Evolutionary conservation across 139 green algal genomes (phyloP).

Genomic region (Picocystis salinarum): DNA sequence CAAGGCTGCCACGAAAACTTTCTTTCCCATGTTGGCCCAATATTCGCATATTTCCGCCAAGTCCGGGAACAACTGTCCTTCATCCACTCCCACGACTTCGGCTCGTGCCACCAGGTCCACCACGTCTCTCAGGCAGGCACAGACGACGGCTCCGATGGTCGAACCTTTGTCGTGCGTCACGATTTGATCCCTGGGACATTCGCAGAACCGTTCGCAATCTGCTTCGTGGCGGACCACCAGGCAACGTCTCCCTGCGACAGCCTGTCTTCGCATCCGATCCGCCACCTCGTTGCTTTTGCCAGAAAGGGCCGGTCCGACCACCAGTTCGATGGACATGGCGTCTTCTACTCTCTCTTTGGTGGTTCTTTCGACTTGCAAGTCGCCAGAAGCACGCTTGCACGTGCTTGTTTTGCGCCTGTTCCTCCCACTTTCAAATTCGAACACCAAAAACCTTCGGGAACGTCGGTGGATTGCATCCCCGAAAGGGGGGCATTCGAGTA

Average conservation of each 20-base stretch:
- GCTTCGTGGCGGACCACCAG: slow-evolving; percentile 5
- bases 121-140: slow-evolving; percentile 4
- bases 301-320: slow-evolving; percentile 11
- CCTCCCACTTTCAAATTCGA: too few relatives aligned
- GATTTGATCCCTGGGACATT: too few relatives aligned
- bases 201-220: too few relatives aligned
- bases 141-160: background rate
- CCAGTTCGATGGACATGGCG: slow-evolving; percentile 1
- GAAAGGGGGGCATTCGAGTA: too few relatives aligned
- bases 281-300: slow-evolving; percentile 14
- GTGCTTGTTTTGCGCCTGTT: too few relatives aligned
- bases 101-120: slow-evolving; percentile 8
- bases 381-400: too few relatives aligned
- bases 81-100: slow-evolving; percentile 16
- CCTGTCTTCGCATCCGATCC: slow-evolving; percentile 4
- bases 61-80: slow-evolving; percentile 16
- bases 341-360: too few relatives aligned
- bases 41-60: slow-evolving; percentile 9
- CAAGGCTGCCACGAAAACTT: slow-evolving; percentile 13
- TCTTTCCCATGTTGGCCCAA: slow-evolving; percentile 13
- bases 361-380: too few relatives aligned
- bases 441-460: too few relatives aligned
- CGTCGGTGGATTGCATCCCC: too few relatives aligned
- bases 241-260: background rate
- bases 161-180: slow-evolving; percentile 4